These are phyloP conservation scores for Tolypocladium guangdongense DNA, from an alignment of 2,329 filamentous ascomycete species.

Conservation along the genomic window DNA sequence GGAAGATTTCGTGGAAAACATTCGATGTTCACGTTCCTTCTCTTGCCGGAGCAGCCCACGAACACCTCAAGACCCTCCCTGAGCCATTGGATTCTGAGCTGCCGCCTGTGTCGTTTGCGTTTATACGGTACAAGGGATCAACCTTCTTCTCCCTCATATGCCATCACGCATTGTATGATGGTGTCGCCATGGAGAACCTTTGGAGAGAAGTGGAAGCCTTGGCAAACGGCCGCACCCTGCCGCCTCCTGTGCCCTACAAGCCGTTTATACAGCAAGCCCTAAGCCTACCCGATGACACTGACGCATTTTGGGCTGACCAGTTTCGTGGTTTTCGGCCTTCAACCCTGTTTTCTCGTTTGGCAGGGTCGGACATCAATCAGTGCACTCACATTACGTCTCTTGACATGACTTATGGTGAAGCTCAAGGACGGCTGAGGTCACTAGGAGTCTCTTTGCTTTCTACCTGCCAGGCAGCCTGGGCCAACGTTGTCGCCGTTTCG, in stretches of 20 bases:
- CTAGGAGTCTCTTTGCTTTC: constrained; percentile 53
- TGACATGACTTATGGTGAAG: constrained; percentile 25
- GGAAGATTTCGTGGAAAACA: constrained; percentile 28
- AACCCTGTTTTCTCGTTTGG: constrained; percentile 13
- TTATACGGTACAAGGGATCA: constrained; percentile 21
- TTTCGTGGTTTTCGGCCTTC: constrained; percentile 38
- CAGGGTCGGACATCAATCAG: constrained; percentile 14
- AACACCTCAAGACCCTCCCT: constrained; percentile 28
- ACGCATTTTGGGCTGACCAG: constrained; percentile 55
- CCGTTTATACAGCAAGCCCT: constrained; percentile 53
- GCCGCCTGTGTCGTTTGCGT: constrained; percentile 34
- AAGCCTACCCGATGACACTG: constrained; percentile 32
- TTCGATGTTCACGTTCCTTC: constrained; percentile 19
- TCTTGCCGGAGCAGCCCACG: constrained; percentile 24
- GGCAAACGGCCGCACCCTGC: constrained; percentile 36
- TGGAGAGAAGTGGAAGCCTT: constrained; percentile 58
- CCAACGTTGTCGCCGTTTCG: constrained; percentile 47
- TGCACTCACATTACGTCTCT: constrained; percentile 17
- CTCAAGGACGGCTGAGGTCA: constrained; percentile 39
- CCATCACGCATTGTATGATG: constrained; percentile 85
- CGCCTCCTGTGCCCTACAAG: constrained; percentile 42
- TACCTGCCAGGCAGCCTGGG: constrained; percentile 64
- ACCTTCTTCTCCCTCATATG: constrained; percentile 38
- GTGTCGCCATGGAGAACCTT: constrained; percentile 59
- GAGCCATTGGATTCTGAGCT: constrained; percentile 30